A percentile compares a stretch with the other conserved stretches of the same genome.
phyloP scores from a whole-genome alignment of 2,329 filamentous ascomycete genomes.

The Teratosphaeria gauchensis region DNA sequence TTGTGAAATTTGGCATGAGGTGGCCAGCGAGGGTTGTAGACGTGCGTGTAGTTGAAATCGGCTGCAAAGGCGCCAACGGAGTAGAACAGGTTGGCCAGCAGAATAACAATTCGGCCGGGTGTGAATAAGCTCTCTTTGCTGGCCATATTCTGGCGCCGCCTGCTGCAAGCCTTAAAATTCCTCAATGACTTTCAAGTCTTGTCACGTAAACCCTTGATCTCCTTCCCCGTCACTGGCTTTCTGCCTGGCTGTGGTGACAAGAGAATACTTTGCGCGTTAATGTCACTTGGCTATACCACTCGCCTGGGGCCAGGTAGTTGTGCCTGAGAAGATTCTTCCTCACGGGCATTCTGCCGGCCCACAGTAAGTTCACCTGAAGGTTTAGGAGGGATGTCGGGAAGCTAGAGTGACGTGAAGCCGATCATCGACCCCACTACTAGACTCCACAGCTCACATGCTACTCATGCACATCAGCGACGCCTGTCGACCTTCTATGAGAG shows the following conservation, averaged over 20 bases:
- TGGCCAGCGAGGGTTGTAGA: slow-evolving; percentile 41
- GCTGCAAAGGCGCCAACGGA: slow-evolving; percentile 25
- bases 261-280: too few relatives aligned
- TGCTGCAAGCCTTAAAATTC: background rate
- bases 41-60: slow-evolving; percentile 34
- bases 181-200: too few relatives aligned
- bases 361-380: too few relatives aligned
- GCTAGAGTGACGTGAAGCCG: background rate
- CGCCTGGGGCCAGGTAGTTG: too few relatives aligned
- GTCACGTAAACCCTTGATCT: too few relatives aligned
- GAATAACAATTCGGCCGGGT: slow-evolving; percentile 22
- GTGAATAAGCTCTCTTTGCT: slow-evolving; percentile 6
- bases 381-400: too few relatives aligned
- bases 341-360: too few relatives aligned
- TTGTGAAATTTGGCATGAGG: slow-evolving; percentile 45
- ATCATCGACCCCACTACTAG: background rate
- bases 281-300: too few relatives aligned
- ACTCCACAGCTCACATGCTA: background rate
- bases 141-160: background rate
- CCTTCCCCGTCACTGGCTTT: too few relatives aligned
- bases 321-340: too few relatives aligned
- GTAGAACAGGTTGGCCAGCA: slow-evolving; percentile 24
- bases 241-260: too few relatives aligned
- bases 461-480: background rate
- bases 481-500: background rate